A percentile compares a stretch with the other conserved stretches of the same genome.
These are phyloP conservation scores for Pulveroboletus ravenelii DNA, from an alignment of 768 basidiomycete genomes.

Conservation along the genomic window DNA sequence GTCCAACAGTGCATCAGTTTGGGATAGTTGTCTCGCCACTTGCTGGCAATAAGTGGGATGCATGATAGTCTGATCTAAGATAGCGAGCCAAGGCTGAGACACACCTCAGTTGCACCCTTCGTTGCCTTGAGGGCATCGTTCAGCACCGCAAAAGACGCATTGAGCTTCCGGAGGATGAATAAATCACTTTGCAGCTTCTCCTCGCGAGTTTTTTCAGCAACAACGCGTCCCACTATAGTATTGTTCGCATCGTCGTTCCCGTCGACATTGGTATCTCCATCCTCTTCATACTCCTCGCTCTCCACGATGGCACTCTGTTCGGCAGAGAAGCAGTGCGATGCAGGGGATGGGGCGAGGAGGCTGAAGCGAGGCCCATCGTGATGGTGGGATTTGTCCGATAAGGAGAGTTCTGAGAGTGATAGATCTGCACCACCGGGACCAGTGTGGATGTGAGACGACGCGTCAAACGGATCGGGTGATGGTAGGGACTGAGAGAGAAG, in stretches of 20 bases:
- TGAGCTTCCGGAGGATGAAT: constrained; percentile 68
- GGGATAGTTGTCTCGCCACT: constrained; percentile 58
- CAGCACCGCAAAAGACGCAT: constrained; percentile 61
- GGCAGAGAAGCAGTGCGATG: constrained; percentile 10
- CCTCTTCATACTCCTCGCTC: constrained; percentile 20
- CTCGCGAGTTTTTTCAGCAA: constrained; percentile 44
- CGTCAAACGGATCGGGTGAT: constrained; percentile 29
- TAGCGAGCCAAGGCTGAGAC: constrained; percentile 11
- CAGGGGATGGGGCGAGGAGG: constrained; percentile 29
- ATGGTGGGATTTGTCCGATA: constrained; percentile 31
- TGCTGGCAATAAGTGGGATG: constrained; percentile 37
- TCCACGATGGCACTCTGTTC: constrained; percentile 26
- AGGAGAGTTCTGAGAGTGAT: constrained; percentile 53
- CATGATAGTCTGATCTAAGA: neutral
- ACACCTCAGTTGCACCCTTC: constrained; percentile 66
- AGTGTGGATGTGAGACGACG: constrained; percentile 31
- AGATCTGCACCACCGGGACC: constrained; percentile 48
- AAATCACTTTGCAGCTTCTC: constrained; percentile 74
- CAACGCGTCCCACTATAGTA: constrained; percentile 22
- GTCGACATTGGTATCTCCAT: constrained; percentile 5
- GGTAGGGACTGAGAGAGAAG: constrained; percentile 47
- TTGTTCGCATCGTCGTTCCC: constrained; percentile 16
- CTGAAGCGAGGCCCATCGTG: constrained; percentile 32
- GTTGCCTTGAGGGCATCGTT: constrained; percentile 63
- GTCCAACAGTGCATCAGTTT: constrained; percentile 70